phyloP scores from a whole-genome alignment of 169 alveolate genomes.

The Theileria equi region DNA sequence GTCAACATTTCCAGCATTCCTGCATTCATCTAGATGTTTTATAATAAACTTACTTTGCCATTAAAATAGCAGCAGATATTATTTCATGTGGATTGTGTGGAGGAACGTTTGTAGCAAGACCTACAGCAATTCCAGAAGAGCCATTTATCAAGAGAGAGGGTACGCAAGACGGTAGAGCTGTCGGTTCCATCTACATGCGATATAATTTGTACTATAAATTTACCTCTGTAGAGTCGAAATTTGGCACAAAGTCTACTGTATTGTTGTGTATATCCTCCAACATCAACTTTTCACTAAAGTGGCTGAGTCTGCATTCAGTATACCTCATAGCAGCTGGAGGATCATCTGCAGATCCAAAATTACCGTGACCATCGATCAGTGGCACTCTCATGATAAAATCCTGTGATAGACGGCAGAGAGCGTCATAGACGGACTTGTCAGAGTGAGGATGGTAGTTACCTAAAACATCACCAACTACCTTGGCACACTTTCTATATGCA shows the following conservation, averaged over 20 bases:
- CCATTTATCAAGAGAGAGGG: constrained; percentile 80
- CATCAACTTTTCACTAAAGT: constrained; percentile 66
- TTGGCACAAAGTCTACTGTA: constrained; percentile 71
- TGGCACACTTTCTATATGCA: constrained; percentile 77
- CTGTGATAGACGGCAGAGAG: constrained; percentile 78
- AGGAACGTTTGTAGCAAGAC: constrained; percentile 80
- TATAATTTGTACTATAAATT: not conserved
- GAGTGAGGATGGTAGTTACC: constrained; percentile 85
- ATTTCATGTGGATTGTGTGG: constrained; percentile 80
- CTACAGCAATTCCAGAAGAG: constrained; percentile 83
- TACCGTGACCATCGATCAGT: constrained; percentile 82
- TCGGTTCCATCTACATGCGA: constrained; percentile 67
- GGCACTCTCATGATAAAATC: constrained; percentile 70
- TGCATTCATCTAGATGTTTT: not conserved
- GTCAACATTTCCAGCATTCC: constrained; percentile 49
- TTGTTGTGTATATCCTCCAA: constrained; percentile 67
- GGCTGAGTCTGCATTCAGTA: constrained; percentile 76
- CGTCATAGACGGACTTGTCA: constrained; percentile 83
- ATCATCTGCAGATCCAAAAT: constrained; percentile 81
- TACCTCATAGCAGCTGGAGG: constrained; percentile 87
- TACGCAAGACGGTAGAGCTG: constrained; percentile 74
- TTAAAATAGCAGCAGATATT: constrained; percentile 61
- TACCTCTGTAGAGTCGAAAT: constrained; percentile 79
- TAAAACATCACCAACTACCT: constrained; percentile 84
- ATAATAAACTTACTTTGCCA: constrained; percentile 33